Conservation (phyloP, 805 yeast genomes). For the Saccharomycopsis javanensis region DNA sequence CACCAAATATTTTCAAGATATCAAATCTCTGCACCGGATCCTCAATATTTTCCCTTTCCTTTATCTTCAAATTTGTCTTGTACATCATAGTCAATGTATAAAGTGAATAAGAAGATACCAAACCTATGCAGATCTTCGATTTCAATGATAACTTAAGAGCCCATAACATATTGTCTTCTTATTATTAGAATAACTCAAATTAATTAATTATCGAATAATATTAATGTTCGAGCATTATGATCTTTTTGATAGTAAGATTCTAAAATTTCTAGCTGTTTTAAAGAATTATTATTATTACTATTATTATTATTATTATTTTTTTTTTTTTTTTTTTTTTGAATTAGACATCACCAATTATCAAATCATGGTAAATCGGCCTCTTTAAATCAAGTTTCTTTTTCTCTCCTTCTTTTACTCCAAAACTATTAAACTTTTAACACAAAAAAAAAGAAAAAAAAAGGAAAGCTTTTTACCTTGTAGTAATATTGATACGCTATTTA, state of each 20-base stretch:
- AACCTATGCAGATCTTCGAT: slow-evolving; percentile 14
- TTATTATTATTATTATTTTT: neutral
- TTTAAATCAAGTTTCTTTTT: neutral
- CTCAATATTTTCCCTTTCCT: slow-evolving; percentile 14
- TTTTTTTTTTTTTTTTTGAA: neutral
- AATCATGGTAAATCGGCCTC: neutral
- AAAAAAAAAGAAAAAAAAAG: no score
- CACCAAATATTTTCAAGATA: slow-evolving; percentile 52
- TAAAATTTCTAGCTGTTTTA: no score
- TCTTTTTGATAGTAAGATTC: neutral
- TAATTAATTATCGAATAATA: neutral
- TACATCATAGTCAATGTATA: slow-evolving; percentile 11
- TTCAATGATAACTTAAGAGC: slow-evolving; percentile 3
- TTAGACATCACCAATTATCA: neutral
- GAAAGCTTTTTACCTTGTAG: no score
- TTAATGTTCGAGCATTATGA: no score
- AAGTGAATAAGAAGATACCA: slow-evolving; percentile 14
- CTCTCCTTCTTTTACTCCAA: neutral
- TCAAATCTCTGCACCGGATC: slow-evolving; percentile 28
- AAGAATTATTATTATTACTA: no score
- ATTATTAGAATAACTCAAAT: neutral
- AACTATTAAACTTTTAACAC: no score
- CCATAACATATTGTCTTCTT: neutral
- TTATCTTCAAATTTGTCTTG: slow-evolving; percentile 9
- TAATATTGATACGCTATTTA: no score